These are phyloP conservation scores for Penicillium maclennaniae DNA, from an alignment of 495 filamentous ascomycete species.

Conservation along the genomic window DNA sequence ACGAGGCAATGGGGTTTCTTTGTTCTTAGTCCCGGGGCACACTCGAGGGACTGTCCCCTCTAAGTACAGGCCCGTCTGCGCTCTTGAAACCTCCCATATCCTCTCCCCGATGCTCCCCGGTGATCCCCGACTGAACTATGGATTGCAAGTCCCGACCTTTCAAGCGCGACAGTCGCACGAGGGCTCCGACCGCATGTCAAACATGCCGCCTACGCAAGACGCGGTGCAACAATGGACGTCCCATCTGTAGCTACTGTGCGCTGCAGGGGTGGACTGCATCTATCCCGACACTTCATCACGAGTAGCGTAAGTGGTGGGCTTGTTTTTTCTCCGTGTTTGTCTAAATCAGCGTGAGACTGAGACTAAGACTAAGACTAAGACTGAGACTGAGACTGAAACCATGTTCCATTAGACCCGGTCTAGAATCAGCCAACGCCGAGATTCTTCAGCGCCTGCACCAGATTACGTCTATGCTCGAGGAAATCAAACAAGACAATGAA, in stretches of 20 bases:
- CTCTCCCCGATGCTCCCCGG: conserved; percentile 18
- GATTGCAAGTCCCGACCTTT: conserved; percentile 12
- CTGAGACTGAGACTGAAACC: background rate
- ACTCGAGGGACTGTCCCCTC: background rate
- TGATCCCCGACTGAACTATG: conserved; percentile 18
- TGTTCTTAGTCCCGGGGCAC: conserved; percentile 3
- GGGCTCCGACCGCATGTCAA: conserved; percentile 29
- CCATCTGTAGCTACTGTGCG: conserved; percentile 27
- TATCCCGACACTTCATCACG: conserved; percentile 26
- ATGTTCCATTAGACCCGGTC: conserved; percentile 10
- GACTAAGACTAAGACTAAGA: background rate
- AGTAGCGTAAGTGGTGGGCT: conserved; percentile 17
- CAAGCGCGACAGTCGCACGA: conserved; percentile 28
- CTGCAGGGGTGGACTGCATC: conserved; percentile 23
- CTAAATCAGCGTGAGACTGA: too few relatives aligned
- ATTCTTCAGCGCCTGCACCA: conserved; percentile 22
- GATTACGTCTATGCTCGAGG: conserved; percentile 22
- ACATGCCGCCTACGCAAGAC: conserved; percentile 29
- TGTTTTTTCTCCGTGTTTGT: background rate
- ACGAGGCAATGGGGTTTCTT: conserved; percentile 11
- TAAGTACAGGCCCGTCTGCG: conserved; percentile 12
- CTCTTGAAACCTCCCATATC: conserved; percentile 6
- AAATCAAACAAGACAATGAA: conserved; percentile 19
- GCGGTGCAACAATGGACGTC: conserved; percentile 28
- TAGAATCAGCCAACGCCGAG: conserved; percentile 22